Base-by-base conservation (phyloP, 2,329 filamentous ascomycete genomes). In the Sporothrix variecibatus region DNA sequence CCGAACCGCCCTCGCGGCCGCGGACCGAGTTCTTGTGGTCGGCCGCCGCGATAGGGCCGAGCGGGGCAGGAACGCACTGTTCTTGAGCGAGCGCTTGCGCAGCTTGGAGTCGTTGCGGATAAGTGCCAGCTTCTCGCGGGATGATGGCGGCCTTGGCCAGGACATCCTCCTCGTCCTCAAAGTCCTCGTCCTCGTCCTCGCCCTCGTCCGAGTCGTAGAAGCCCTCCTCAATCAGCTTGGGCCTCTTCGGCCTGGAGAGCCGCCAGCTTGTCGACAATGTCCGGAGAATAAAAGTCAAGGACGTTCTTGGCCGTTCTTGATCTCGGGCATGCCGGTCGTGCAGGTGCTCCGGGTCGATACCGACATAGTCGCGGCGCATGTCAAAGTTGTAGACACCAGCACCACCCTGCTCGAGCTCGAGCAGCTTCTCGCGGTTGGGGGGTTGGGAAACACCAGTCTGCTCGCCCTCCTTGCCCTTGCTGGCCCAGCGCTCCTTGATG, bases 271-370 rank as follows among this genome's bases (percentile, higher is more conserved):
- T 91, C 89, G 80, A 97, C 96, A 81, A 99, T 99, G 73, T 99
- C 97, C 0, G 95, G 95, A 80, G 98, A 96, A 80, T 99, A 91
- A 83, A 94, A 99, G 84, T 99, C 96, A 85, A 95, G 96, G 74
- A 99, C 93, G 82, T 99, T 99, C 88, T 95, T 95, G 95, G 83
- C 96, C 96, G 81, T 98, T 91, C 83, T 95, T 93, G 68, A 98
- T 88, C 84, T 99, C 96, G 43, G 96, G 96, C 73, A 98, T 93
- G 84, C 93, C 93, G 94, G 85, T 99, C 97, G 82, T 97, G 90
- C 83, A 97, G 97, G 96, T 96, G 98, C 74, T 96, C 94, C 58
- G 92, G 90, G 81, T 98, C 90, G 77, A 93, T 94, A 76, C 98
- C 90, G 20, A 94, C 84, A 83, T 97, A 99, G 80, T 96, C 93